phyloP scores from a whole-genome alignment of 163 green algal species.

The Prototheca wickerhamii region DNA sequence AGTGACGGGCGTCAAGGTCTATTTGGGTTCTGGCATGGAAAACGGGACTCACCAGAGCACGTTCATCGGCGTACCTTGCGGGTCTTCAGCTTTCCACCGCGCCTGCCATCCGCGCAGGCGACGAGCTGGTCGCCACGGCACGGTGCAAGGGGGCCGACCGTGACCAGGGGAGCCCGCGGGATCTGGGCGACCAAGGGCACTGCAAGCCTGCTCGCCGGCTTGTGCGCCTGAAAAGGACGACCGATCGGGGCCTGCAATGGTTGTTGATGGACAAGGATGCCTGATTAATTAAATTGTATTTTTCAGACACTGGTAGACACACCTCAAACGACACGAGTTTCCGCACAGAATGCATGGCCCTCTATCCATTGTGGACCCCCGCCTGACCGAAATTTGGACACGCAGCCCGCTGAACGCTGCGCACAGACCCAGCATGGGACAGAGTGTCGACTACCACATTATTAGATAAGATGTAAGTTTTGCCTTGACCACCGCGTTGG shows the following conservation, averaged over 20 bases:
- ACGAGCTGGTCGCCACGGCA: slow-evolving; percentile 4
- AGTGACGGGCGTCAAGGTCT: not conserved
- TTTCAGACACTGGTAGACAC: too few relatives aligned
- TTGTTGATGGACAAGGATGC: too few relatives aligned
- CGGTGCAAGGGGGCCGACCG: too few relatives aligned
- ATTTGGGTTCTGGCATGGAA: not conserved
- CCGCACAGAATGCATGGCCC: too few relatives aligned
- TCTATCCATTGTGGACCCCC: too few relatives aligned
- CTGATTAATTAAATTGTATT: too few relatives aligned
- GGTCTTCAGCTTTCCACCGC: slow-evolving; percentile 68
- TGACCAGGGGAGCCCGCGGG: not conserved
- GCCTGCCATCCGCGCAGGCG: slow-evolving; percentile 22
- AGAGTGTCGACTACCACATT: too few relatives aligned
- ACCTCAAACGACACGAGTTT: not conserved
- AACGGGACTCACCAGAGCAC: not conserved
- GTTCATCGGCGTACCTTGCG: slow-evolving; percentile 46
- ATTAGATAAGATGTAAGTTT: too few relatives aligned
- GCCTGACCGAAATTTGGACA: too few relatives aligned
- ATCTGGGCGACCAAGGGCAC: not conserved
- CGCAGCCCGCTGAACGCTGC: not conserved
- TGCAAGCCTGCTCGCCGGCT: too few relatives aligned
- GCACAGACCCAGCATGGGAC: not conserved
- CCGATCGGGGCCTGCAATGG: too few relatives aligned
- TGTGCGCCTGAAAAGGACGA: not conserved
- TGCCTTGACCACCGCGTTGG: too few relatives aligned